Evolutionary conservation across 2,329 filamentous ascomycete genomes (phyloP).

Genomic region (Aspergillus japonicus): DNA sequence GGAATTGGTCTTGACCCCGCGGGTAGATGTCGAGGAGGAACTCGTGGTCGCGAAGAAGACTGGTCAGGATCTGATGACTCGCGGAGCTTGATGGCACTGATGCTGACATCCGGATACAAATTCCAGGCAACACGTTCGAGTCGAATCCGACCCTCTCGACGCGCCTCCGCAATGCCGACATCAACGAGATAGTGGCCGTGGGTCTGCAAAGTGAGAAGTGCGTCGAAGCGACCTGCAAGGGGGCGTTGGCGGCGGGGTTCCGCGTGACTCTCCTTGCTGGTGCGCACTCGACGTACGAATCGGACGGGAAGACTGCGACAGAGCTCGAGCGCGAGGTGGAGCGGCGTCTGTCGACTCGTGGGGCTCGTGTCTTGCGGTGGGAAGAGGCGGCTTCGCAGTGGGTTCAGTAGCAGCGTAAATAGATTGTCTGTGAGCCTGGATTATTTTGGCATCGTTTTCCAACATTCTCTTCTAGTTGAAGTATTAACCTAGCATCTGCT

Average conservation of each 20-base stretch:
- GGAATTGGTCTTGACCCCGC: neutral
- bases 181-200: conserved; percentile 1
- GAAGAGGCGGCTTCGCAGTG: neutral
- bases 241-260: conserved; percentile 3
- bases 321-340: conserved; percentile 5
- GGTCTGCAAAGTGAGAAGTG: conserved; percentile 1
- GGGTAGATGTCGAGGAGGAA: neutral
- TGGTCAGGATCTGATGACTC: neutral
- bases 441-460: too few relatives aligned
- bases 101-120: neutral
- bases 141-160: conserved; percentile 1
- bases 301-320: neutral
- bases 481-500: too few relatives aligned
- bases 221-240: conserved; percentile 4
- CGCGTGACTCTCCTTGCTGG: neutral
- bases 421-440: neutral
- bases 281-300: conserved; percentile 8
- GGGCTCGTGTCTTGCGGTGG: neutral
- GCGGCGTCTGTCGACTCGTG: neutral
- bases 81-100: neutral
- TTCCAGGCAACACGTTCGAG: conserved; percentile 3
- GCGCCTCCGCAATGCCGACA: neutral
- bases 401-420: neutral
- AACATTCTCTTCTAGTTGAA: too few relatives aligned
- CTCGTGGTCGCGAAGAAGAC: neutral